These are phyloP conservation scores for Auricularia sp. DNA, from an alignment of 768 basidiomycete species.

Conservation along the genomic window DNA sequence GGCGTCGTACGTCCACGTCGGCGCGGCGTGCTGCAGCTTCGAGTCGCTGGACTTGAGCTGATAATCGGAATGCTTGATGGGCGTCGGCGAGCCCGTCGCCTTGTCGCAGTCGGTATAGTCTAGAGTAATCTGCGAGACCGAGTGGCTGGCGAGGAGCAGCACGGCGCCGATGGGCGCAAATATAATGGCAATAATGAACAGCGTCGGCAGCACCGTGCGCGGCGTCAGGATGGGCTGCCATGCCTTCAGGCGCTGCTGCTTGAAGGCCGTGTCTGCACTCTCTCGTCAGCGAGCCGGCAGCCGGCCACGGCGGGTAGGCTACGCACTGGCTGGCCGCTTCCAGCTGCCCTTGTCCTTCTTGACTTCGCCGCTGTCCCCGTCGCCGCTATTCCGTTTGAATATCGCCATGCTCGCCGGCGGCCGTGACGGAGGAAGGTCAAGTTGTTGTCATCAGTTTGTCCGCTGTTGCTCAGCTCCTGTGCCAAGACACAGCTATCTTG, in stretches of 20 bases:
- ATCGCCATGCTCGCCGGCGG: neutral
- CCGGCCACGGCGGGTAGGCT: neutral
- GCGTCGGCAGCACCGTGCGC: conserved; percentile 91
- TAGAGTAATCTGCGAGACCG: conserved; percentile 86
- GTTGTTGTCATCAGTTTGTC: too few relatives aligned
- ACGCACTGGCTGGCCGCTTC: conserved; percentile 75
- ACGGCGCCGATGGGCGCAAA: conserved; percentile 95
- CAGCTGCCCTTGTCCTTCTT: conserved; percentile 82
- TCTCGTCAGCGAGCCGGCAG: neutral
- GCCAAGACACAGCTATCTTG: too few relatives aligned
- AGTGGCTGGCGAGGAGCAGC: conserved; percentile 80
- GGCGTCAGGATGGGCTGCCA: conserved; percentile 99
- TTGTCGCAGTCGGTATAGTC: conserved; percentile 92
- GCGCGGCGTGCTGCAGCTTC: conserved; percentile 35
- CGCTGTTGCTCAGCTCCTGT: too few relatives aligned
- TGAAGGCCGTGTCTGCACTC: conserved; percentile 85
- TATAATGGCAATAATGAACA: conserved; percentile 88
- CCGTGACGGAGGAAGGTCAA: too few relatives aligned
- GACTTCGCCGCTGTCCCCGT: conserved; percentile 26
- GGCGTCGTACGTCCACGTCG: conserved; percentile 68
- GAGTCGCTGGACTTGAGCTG: conserved; percentile 53
- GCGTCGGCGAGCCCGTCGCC: conserved; percentile 33
- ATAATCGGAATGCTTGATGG: conserved; percentile 54
- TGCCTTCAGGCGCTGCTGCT: conserved; percentile 97
- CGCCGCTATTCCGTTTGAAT: conserved; percentile 3